These are phyloP conservation scores for Zygnema circumcarinatum DNA, from an alignment of 139 green algal genomes.

Conservation along the genomic window DNA sequence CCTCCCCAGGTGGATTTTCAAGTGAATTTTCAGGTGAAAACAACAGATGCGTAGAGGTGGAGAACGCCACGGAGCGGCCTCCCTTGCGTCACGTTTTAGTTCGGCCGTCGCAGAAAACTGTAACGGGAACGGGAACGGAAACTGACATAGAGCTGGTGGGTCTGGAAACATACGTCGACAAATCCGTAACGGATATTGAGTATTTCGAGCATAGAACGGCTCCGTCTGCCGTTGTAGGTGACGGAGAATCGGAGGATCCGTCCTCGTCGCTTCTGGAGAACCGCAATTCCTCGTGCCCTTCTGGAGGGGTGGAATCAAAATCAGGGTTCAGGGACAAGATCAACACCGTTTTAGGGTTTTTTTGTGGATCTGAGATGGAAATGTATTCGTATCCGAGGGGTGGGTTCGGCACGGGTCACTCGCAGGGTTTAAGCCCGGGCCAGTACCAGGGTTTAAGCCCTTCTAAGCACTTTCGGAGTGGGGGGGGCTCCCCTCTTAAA, in stretches of 20 bases:
- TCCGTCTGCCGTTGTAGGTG: neutral
- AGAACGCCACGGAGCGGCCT: neutral
- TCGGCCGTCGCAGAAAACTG: neutral
- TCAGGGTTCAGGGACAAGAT: no score
- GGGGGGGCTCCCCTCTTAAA: no score
- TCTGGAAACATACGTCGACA: neutral
- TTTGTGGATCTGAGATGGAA: no score
- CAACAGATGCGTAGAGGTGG: neutral
- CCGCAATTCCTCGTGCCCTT: neutral
- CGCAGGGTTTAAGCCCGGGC: neutral
- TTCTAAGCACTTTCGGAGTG: no score
- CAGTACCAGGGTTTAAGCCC: neutral
- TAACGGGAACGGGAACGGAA: neutral
- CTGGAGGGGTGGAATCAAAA: no score
- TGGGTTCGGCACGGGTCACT: no score
- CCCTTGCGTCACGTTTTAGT: neutral
- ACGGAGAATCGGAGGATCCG: neutral
- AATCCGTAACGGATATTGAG: neutral
- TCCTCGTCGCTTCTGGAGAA: neutral
- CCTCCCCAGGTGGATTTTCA: no score
- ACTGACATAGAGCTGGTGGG: neutral
- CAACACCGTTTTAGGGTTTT: no score
- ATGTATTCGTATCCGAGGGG: no score
- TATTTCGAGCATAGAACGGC: neutral
- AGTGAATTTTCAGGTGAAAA: neutral